Percentiles rank a stretch among this genome's conserved stretches.
Evolutionary conservation across 2,329 filamentous ascomycete species (phyloP).

Genomic region (Arachnomyces sp.): DNA sequence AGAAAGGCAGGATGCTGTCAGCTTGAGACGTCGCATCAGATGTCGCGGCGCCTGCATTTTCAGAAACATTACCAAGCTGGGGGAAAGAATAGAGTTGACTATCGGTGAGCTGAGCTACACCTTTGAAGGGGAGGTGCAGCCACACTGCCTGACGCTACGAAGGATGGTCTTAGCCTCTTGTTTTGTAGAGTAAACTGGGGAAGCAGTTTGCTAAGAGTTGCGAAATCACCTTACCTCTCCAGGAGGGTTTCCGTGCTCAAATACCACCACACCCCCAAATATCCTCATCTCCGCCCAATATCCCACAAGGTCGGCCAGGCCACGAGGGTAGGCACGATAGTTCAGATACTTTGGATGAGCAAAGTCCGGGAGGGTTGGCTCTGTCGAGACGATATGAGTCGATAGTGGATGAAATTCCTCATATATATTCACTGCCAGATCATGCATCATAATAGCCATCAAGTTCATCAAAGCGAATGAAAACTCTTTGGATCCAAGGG

Average conservation of each 20-base stretch:
- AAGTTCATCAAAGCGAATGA: background rate
- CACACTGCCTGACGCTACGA: too few relatives aligned
- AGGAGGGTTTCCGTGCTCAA: conserved; percentile 3
- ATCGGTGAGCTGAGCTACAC: too few relatives aligned
- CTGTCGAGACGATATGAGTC: conserved; percentile 3
- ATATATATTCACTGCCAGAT: conserved; percentile 7
- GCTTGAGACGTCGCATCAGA: too few relatives aligned
- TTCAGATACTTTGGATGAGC: conserved; percentile 2
- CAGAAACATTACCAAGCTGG: too few relatives aligned
- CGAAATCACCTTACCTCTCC: conserved; percentile 3
- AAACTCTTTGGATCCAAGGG: too few relatives aligned
- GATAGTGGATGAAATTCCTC: conserved; percentile 6
- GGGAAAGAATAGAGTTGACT: too few relatives aligned
- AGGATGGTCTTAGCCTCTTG: too few relatives aligned
- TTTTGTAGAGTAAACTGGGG: too few relatives aligned
- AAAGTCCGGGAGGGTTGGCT: conserved; percentile 3
- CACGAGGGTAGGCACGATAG: conserved; percentile 1
- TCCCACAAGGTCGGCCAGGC: conserved; percentile 2
- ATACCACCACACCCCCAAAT: conserved; percentile 2
- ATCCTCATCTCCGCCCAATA: conserved; percentile 3
- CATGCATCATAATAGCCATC: conserved; percentile 7
- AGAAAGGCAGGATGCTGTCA: too few relatives aligned
- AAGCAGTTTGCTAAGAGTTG: too few relatives aligned
- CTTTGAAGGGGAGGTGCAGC: too few relatives aligned
- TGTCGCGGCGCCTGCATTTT: too few relatives aligned